Conservation (phyloP, 495 filamentous ascomycete species). For the Sphaerosporella brunnea region DNA sequence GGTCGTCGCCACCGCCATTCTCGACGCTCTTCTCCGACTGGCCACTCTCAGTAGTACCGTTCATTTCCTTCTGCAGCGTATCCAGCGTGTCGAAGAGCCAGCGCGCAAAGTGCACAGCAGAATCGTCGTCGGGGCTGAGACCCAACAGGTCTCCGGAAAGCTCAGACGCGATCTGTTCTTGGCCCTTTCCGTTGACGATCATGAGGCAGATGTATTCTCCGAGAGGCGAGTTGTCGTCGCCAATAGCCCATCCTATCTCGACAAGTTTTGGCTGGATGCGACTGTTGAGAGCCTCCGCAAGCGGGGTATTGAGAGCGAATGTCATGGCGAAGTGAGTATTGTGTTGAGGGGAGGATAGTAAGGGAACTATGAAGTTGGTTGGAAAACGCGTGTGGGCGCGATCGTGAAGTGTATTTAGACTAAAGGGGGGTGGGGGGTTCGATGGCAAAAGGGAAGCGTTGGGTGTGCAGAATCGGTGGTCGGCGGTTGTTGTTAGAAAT, state of each 20-base stretch:
- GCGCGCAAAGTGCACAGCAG: constrained; percentile 62
- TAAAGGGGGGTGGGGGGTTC: no score
- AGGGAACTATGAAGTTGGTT: not conserved
- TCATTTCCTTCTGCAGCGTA: constrained; percentile 34
- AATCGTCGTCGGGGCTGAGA: constrained; percentile 63
- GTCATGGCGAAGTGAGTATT: constrained; percentile 36
- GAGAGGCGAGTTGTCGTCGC: constrained; percentile 63
- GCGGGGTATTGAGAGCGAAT: constrained; percentile 50
- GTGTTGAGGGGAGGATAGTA: not conserved
- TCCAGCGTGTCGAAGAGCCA: constrained; percentile 80
- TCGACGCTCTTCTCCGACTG: not conserved
- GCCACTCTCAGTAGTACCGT: not conserved
- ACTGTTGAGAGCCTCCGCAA: constrained; percentile 62
- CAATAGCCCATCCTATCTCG: constrained; percentile 82
- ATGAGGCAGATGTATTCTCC: constrained; percentile 93
- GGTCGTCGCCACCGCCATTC: constrained; percentile 31
- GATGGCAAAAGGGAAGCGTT: no score
- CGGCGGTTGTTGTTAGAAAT: no score
- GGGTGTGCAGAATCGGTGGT: no score
- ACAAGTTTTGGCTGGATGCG: constrained; percentile 80
- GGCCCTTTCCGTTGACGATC: constrained; percentile 84
- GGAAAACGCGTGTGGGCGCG: no score
- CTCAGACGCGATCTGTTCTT: constrained; percentile 74
- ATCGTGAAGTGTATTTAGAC: no score
- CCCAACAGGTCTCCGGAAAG: constrained; percentile 75